A percentile compares a stretch with the other conserved stretches of the same genome.
Evolutionary conservation across 768 basidiomycete genomes (phyloP).

Genomic region (Rhodotorula babjevae): DNA sequence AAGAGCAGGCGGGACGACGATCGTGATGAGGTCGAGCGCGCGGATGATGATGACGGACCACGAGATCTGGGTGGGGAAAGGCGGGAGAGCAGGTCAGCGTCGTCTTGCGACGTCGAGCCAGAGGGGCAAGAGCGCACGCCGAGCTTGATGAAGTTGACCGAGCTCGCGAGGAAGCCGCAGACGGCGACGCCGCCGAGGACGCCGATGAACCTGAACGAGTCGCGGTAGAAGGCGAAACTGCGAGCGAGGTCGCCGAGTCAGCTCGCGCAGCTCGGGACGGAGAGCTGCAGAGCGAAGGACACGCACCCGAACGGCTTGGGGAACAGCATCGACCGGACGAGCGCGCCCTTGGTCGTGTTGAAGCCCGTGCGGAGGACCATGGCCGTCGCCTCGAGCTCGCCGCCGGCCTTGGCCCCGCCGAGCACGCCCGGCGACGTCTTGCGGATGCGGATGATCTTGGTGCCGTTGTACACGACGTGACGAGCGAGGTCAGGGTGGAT

Average conservation of each 20-base stretch:
- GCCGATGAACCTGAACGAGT: conserved; percentile 65
- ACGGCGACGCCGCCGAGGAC: conserved; percentile 88
- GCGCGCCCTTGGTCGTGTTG: conserved; percentile 93
- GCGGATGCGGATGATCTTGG: conserved; percentile 74
- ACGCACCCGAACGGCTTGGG: conserved; percentile 81
- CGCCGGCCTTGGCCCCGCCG: background rate
- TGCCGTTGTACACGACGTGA: conserved; percentile 83
- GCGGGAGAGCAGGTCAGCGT: conserved; percentile 14
- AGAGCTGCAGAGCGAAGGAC: no score
- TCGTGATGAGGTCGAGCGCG: conserved; percentile 89
- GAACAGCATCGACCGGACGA: conserved; percentile 95
- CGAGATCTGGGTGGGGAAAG: conserved; percentile 56
- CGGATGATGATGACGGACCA: conserved; percentile 88
- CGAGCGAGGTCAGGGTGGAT: conserved; percentile 61
- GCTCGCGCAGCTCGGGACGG: background rate
- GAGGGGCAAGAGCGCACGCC: conserved; percentile 57
- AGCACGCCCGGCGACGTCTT: conserved; percentile 44
- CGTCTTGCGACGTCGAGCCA: background rate
- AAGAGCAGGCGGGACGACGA: conserved; percentile 94
- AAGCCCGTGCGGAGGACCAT: conserved; percentile 82
- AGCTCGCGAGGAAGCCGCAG: conserved; percentile 84
- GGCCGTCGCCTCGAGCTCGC: conserved; percentile 36
- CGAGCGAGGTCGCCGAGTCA: no score
- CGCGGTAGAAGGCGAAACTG: conserved; percentile 90
- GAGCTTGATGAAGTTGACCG: conserved; percentile 82